Percentiles rank a stretch among this genome's conserved stretches.
Evolutionary conservation across 129 eudicot species (phyloP).

Genomic region (Flaveria trinervia): DNA sequence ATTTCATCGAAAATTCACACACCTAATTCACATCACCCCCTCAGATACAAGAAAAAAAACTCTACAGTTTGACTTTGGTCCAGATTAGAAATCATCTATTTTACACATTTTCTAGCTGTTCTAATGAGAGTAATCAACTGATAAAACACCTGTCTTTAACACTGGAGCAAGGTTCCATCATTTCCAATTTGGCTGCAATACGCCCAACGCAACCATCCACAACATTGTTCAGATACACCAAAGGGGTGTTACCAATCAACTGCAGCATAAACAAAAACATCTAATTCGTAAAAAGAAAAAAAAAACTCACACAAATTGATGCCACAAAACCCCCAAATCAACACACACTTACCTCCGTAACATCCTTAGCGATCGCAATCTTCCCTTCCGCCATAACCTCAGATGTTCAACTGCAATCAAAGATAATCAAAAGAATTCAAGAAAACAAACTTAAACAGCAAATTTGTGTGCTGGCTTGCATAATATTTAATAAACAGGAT

Average conservation of each 20-base stretch:
- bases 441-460: constrained; percentile 1
- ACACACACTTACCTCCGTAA: constrained; percentile 65
- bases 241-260: constrained; percentile 85
- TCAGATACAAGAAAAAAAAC: too few relatives aligned
- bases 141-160: constrained; percentile 68
- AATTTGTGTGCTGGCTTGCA: background rate
- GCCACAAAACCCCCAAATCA: background rate
- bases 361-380: constrained; percentile 71
- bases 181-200: constrained; percentile 73
- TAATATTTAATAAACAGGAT: too few relatives aligned
- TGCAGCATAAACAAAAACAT: constrained; percentile 31
- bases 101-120: too few relatives aligned
- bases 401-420: background rate
- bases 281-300: background rate
- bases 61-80: too few relatives aligned
- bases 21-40: too few relatives aligned
- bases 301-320: background rate
- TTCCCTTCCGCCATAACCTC: constrained; percentile 57
- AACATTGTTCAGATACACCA: constrained; percentile 70
- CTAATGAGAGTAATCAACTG: background rate
- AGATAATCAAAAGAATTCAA: background rate
- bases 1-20: too few relatives aligned
- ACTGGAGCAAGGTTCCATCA: constrained; percentile 95
- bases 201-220: constrained; percentile 85
- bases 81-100: too few relatives aligned